phyloP scores from a whole-genome alignment of 495 filamentous ascomycete genomes.

The Symbiotaphrina buchneri region DNA sequence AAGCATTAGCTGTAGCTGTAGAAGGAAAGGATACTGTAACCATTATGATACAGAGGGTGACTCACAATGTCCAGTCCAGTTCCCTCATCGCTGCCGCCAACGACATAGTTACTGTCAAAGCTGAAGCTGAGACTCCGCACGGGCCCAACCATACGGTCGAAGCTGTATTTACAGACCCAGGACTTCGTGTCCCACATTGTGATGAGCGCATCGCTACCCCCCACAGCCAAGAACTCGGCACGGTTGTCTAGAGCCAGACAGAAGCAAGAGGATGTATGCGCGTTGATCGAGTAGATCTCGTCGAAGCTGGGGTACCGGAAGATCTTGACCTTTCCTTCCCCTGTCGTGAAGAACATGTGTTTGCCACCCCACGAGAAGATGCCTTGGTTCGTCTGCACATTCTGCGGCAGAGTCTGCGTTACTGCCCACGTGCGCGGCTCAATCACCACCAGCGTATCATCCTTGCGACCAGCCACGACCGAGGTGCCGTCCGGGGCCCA shows the following conservation, averaged over 20 bases:
- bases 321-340: slow-evolving; percentile 63
- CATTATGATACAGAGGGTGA: not conserved
- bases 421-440: slow-evolving; percentile 20
- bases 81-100: slow-evolving; percentile 68
- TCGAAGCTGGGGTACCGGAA: slow-evolving; percentile 33
- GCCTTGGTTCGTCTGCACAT: slow-evolving; percentile 58
- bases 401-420: slow-evolving; percentile 26
- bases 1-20: slow-evolving; percentile 4
- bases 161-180: slow-evolving; percentile 71
- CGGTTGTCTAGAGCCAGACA: slow-evolving; percentile 50
- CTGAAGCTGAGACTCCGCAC: slow-evolving; percentile 75
- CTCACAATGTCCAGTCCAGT: slow-evolving; percentile 13
- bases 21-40: slow-evolving; percentile 1
- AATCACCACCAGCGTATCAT: slow-evolving; percentile 47
- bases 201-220: slow-evolving; percentile 74
- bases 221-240: slow-evolving; percentile 64
- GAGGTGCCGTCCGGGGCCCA: slow-evolving; percentile 77
- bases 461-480: slow-evolving; percentile 70
- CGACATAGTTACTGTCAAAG: slow-evolving; percentile 76
- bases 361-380: slow-evolving; percentile 57
- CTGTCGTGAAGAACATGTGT: slow-evolving; percentile 59
- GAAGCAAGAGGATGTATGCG: slow-evolving; percentile 61
- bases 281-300: slow-evolving; percentile 40
- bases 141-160: slow-evolving; percentile 48
- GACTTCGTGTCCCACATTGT: slow-evolving; percentile 81